Percentiles rank a stretch among this genome's conserved stretches.
Conservation (phyloP, 1,284 basidiomycete genomes). For the Rugosomyces carneus region DNA sequence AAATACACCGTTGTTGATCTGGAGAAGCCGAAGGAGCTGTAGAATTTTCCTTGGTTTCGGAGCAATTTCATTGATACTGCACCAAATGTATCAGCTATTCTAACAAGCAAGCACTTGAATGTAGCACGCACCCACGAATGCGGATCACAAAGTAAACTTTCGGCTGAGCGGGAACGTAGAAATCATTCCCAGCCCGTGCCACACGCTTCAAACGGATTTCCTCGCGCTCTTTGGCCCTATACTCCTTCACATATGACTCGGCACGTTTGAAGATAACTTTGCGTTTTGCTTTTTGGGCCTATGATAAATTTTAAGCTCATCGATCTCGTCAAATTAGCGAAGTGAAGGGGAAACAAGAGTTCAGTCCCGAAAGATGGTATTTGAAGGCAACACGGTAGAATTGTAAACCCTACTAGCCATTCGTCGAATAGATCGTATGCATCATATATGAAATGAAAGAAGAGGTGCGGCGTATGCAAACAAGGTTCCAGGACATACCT, state of each 20-base stretch:
- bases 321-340: too few relatives aligned
- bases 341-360: too few relatives aligned
- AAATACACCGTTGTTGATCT: conserved; percentile 99
- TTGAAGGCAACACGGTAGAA: conserved; percentile 68
- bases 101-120: neutral
- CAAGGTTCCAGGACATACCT: conserved; percentile 56
- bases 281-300: conserved; percentile 90
- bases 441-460: conserved; percentile 53
- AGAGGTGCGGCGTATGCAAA: conserved; percentile 6
- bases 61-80: conserved; percentile 98
- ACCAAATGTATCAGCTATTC: conserved; percentile 1
- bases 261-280: conserved; percentile 99
- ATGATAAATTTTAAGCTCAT: conserved; percentile 12
- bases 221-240: conserved; percentile 89
- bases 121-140: conserved; percentile 77
- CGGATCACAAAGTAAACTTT: conserved; percentile 99
- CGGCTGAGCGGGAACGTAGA: conserved; percentile 94
- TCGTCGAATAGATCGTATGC: conserved; percentile 67
- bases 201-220: conserved; percentile 94
- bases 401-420: conserved; percentile 58
- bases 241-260: conserved; percentile 98
- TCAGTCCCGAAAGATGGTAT: conserved; percentile 99
- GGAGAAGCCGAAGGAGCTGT: conserved; percentile 95
- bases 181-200: conserved; percentile 91
- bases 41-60: conserved; percentile 99